Evolutionary conservation across 148 eudicot species (phyloP).

Genomic region (Vaccinium myrtillus): DNA sequence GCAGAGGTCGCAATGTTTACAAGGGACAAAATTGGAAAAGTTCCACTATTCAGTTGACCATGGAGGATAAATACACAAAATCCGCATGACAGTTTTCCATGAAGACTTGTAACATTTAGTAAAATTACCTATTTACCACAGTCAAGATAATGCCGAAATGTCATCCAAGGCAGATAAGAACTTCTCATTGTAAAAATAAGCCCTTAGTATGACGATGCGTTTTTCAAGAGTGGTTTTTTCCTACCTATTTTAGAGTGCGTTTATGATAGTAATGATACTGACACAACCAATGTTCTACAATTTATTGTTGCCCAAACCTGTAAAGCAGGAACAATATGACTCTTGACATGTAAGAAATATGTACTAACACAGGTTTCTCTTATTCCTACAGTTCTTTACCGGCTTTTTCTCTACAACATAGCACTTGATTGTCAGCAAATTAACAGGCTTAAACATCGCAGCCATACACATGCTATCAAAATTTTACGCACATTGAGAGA

Average conservation of each 20-base stretch:
- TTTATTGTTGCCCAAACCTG: conserved; percentile 4
- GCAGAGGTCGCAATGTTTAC: not conserved
- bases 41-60: not conserved
- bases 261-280: no score
- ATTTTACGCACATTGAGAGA: not conserved
- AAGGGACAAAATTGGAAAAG: not conserved
- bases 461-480: not conserved
- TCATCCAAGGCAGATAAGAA: not conserved
- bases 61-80: not conserved
- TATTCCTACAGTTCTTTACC: not conserved
- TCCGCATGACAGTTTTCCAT: not conserved
- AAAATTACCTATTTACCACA: not conserved
- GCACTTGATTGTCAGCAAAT: not conserved
- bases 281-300: not conserved
- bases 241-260: not conserved
- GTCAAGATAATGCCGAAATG: not conserved
- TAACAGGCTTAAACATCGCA: not conserved
- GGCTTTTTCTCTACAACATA: not conserved
- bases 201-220: not conserved
- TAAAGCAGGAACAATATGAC: not conserved
- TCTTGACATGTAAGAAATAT: not conserved
- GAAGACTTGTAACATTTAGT: not conserved
- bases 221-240: not conserved
- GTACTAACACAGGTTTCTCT: not conserved
- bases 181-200: not conserved